phyloP scores from a whole-genome alignment of 805 yeast genomes.

The Diddensiella transvaalensis region DNA sequence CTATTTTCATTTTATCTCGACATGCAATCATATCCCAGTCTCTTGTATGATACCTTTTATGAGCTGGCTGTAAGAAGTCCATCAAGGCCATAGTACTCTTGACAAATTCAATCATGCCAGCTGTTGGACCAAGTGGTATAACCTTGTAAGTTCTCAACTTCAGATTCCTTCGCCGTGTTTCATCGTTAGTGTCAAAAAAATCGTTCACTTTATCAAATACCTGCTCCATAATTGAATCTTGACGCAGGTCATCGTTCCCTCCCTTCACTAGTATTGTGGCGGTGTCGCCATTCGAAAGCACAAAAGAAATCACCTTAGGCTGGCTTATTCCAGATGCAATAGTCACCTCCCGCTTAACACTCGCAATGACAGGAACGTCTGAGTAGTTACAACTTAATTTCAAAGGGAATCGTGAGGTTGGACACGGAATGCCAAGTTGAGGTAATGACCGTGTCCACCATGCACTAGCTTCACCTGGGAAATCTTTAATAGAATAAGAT shows the following conservation, averaged over 20 bases:
- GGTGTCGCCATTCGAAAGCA: slow-evolving; percentile 52
- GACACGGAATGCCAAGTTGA: slow-evolving; percentile 53
- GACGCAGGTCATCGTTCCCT: slow-evolving; percentile 87
- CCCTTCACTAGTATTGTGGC: slow-evolving; percentile 71
- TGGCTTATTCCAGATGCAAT: slow-evolving; percentile 87
- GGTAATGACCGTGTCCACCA: slow-evolving; percentile 59
- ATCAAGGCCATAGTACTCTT: slow-evolving; percentile 66
- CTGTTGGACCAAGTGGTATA: slow-evolving; percentile 79
- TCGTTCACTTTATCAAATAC: slow-evolving; percentile 84
- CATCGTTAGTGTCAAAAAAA: slow-evolving; percentile 53
- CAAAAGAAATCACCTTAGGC: slow-evolving; percentile 71
- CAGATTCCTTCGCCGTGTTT: slow-evolving; percentile 54
- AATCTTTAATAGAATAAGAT: slow-evolving; percentile 17
- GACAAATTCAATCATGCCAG: slow-evolving; percentile 91
- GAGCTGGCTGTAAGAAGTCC: slow-evolving; percentile 65
- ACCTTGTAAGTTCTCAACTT: slow-evolving; percentile 82
- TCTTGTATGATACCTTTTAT: slow-evolving; percentile 43
- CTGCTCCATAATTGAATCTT: slow-evolving; percentile 97
- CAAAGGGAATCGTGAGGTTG: slow-evolving; percentile 50
- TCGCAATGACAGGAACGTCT: slow-evolving; percentile 44
- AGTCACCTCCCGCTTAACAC: slow-evolving; percentile 44
- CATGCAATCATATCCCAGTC: slow-evolving; percentile 52
- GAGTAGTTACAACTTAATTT: slow-evolving; percentile 44
- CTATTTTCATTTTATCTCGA: slow-evolving; percentile 57
- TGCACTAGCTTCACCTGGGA: slow-evolving; percentile 34